Conservation (phyloP, 2,329 filamentous ascomycete species). For the Fusarium penzigii region DNA sequence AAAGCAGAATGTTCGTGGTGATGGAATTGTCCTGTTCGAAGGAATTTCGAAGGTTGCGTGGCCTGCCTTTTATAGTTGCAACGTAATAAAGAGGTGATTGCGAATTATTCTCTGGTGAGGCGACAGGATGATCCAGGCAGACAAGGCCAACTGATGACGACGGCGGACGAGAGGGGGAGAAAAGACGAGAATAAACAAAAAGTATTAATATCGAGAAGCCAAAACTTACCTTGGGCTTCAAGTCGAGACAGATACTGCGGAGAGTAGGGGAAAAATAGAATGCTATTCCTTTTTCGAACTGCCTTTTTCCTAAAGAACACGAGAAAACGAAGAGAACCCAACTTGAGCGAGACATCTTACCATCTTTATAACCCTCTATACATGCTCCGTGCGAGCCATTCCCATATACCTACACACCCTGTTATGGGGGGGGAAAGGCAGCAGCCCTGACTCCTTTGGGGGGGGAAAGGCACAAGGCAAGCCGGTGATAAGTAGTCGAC, state of each 20-base stretch:
- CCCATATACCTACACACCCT: neutral
- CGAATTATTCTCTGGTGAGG: neutral
- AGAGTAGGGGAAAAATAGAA: neutral
- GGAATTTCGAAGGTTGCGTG: no score
- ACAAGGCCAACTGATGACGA: slow-evolving; percentile 1
- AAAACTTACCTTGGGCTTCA: slow-evolving; percentile 37
- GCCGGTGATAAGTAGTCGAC: neutral
- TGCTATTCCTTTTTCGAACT: neutral
- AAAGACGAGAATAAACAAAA: slow-evolving; percentile 2
- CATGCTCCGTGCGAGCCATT: neutral
- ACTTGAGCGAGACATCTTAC: slow-evolving; percentile 7
- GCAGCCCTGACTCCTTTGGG: neutral
- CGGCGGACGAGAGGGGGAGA: slow-evolving; percentile 13
- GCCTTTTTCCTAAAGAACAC: neutral
- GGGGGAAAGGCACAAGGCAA: neutral
- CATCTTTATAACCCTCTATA: slow-evolving; percentile 24
- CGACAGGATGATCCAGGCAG: slow-evolving; percentile 5
- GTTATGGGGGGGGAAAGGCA: neutral
- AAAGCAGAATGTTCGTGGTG: no score
- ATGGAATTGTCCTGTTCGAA: no score
- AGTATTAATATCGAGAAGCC: slow-evolving; percentile 4
- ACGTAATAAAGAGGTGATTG: slow-evolving; percentile 1
- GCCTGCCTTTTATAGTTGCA: slow-evolving; percentile 14
- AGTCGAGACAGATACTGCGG: slow-evolving; percentile 15
- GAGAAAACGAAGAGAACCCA: slow-evolving; percentile 4